phyloP scores from a whole-genome alignment of 73 alveolate genomes.

The Paramecium octaurelia region DNA sequence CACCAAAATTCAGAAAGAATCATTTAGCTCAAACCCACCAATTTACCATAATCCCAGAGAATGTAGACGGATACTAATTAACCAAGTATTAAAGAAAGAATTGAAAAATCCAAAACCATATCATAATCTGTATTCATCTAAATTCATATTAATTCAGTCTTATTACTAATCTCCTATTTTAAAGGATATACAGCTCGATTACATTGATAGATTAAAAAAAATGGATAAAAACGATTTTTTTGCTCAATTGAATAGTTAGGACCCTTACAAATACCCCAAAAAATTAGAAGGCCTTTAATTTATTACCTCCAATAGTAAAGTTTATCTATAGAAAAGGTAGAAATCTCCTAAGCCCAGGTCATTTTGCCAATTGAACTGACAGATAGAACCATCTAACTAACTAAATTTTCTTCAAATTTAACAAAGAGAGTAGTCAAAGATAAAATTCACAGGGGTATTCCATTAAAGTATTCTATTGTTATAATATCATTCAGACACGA shows the following conservation, averaged over 20 bases:
- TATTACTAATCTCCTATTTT: neutral
- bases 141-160: neutral
- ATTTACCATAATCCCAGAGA: neutral
- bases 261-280: neutral
- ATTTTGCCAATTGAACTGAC: neutral
- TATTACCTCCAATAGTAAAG: neutral
- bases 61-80: neutral
- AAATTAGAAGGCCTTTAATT: neutral
- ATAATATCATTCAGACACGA: neutral
- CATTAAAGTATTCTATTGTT: neutral
- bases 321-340: neutral
- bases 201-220: neutral
- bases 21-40: neutral
- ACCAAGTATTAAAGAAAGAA: neutral
- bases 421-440: constrained; percentile 6
- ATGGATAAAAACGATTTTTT: neutral
- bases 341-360: neutral
- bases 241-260: neutral
- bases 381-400: neutral
- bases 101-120: neutral
- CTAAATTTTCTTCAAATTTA: neutral
- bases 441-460: constrained; percentile 15
- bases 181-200: neutral
- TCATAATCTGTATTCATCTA: neutral
- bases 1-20: neutral